Base-by-base conservation (phyloP, 1,139 yeast species). In the Zhuliangozyma blackwelliae region DNA sequence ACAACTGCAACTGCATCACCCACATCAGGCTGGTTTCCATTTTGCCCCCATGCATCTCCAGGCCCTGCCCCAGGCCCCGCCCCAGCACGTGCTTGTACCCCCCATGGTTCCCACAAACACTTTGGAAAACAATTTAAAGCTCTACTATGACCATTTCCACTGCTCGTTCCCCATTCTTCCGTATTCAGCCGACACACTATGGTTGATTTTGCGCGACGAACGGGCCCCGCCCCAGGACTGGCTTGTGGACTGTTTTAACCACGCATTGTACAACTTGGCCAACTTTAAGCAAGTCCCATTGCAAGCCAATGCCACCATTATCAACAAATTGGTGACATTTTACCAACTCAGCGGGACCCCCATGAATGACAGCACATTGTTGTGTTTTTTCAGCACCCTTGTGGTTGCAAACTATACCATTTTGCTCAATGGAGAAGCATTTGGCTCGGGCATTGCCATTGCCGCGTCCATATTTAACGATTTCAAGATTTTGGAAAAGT, bases 401-500 rank as follows among this genome's bases (percentile, higher is more conserved):
- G 62, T 75, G 1, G 45, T 80, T 19, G 50, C 79, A 29, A 80
- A 81, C 49, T 82, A 79, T 50, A 59, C 77, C 2, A 65, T 79
- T 12, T 59, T 80, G 3, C 59, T 80, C 39, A 75, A 76, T 33
- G 86, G 86, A 1, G 79, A 73, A 41, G 68, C 68, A 31, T 79
- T 75, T 50, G 69, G 81, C 1, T 57, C 75, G 35, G 81, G 82
- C 0, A 60, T 81, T 29, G 68, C 80, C 2, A 58, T 75, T 43
- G 62, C 83, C 1, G 65, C 72, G 10, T 64, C 82, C 2, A 65
- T 79, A 9, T 75, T 82, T 50, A 77, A 77, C 52, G 88, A 80
- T 48, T 73, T 76, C 54, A 72, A 71, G 43, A 61, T 81, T 4
- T 59, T 67, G 50, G 75, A 72, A 45, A 61, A 52, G 42, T 65